A percentile compares a stretch with the other conserved stretches of the same genome.
Evolutionary conservation across 1,139 yeast species (phyloP).

Genomic region (Hemisphaericaspora xylofermentans): DNA sequence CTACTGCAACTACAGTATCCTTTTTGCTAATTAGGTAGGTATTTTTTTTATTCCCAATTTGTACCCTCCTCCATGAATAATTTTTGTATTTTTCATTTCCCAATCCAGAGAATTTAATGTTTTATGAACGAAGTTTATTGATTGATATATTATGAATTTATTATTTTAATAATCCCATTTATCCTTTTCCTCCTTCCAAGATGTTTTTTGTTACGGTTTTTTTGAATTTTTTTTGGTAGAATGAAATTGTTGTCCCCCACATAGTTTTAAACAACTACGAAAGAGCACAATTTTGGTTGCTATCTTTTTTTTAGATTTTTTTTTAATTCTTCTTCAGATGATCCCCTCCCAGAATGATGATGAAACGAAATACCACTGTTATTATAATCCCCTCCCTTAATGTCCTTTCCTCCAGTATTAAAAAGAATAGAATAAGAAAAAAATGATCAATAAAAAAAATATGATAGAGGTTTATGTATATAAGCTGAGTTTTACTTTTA

Average conservation of each 20-base stretch:
- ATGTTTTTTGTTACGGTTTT: slow-evolving; percentile 4
- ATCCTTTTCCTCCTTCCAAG: neutral
- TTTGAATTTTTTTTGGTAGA: slow-evolving; percentile 1
- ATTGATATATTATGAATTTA: no score
- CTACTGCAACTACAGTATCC: neutral
- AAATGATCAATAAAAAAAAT: slow-evolving; percentile 5
- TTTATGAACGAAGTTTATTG: neutral
- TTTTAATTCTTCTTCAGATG: slow-evolving; percentile 4
- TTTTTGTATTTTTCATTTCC: neutral
- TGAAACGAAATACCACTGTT: neutral
- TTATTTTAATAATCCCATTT: neutral
- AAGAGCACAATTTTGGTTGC: neutral
- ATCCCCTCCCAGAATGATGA: neutral
- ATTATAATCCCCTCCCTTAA: neutral
- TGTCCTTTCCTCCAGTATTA: neutral
- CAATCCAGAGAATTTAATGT: neutral
- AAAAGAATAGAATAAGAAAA: slow-evolving; percentile 9
- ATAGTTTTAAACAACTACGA: neutral
- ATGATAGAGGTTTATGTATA: slow-evolving; percentile 3
- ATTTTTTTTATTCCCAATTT: slow-evolving; percentile 1
- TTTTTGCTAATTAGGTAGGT: slow-evolving; percentile 3
- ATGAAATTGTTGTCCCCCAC: neutral
- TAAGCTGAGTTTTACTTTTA: neutral
- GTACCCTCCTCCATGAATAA: neutral
- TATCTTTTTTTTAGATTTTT: slow-evolving; percentile 2